Conservation (phyloP, 345 rosid species). For the Eucalyptus paniculata region DNA sequence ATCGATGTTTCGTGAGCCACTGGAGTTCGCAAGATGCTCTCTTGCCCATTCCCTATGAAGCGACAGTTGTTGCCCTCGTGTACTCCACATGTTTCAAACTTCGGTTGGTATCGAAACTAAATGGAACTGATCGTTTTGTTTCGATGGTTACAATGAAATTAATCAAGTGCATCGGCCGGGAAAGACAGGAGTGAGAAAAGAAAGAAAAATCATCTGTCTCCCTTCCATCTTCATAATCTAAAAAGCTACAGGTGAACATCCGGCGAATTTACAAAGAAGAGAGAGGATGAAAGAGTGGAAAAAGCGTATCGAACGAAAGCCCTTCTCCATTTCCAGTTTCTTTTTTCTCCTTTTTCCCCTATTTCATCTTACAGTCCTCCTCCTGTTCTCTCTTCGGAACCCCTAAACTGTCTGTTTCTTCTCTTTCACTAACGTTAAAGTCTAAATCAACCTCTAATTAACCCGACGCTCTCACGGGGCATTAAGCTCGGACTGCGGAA, state of each 20-base stretch:
- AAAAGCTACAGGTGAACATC: not conserved
- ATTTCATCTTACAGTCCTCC: not conserved
- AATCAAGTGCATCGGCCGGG: not conserved
- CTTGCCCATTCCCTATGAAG: not conserved
- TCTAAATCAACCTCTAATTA: not conserved
- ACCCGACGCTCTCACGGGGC: constrained; percentile 3
- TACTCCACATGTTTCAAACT: not conserved
- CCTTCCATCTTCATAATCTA: not conserved
- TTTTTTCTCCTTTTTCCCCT: not conserved
- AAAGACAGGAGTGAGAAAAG: not conserved
- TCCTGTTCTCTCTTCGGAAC: not conserved
- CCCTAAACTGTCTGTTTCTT: not conserved
- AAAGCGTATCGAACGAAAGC: not conserved
- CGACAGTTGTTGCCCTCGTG: not conserved
- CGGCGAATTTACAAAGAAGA: not conserved
- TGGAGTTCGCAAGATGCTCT: not conserved
- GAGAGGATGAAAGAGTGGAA: not conserved
- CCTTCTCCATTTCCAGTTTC: not conserved
- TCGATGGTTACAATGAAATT: not conserved
- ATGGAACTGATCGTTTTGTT: not conserved
- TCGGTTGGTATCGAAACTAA: not conserved
- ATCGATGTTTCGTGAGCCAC: not conserved
- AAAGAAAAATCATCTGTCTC: not conserved
- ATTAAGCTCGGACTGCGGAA: constrained; percentile 54
- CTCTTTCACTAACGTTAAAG: not conserved